Evolutionary conservation across 495 filamentous ascomycete species (phyloP).

Genomic region (Penicillium verhagenii): DNA sequence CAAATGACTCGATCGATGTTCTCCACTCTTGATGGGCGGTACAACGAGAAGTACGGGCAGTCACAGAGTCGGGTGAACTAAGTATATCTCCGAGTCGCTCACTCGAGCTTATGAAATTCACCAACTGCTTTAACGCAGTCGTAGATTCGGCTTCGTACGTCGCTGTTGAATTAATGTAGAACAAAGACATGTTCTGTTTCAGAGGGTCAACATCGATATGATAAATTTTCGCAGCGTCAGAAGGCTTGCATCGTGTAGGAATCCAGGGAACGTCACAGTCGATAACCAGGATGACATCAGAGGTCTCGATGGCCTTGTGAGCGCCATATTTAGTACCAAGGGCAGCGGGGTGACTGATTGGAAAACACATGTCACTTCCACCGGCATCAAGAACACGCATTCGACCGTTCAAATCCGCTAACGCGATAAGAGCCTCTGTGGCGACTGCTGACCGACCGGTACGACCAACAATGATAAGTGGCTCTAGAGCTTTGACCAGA

Average conservation of each 20-base stretch:
- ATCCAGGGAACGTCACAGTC: slow-evolving; percentile 85
- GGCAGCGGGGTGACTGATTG: slow-evolving; percentile 70
- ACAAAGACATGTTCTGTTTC: slow-evolving; percentile 83
- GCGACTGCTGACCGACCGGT: slow-evolving; percentile 71
- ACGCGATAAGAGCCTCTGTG: slow-evolving; percentile 66
- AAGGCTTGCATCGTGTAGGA: slow-evolving; percentile 58
- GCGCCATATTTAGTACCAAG: slow-evolving; percentile 75
- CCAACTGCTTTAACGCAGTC: slow-evolving; percentile 73
- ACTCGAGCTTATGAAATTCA: slow-evolving; percentile 44
- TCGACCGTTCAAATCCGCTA: slow-evolving; percentile 80
- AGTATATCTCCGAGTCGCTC: too few relatives aligned
- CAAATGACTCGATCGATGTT: slow-evolving; percentile 58
- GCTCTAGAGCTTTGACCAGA: slow-evolving; percentile 69
- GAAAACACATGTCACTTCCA: slow-evolving; percentile 95
- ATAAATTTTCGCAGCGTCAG: slow-evolving; percentile 60
- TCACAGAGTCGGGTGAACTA: too few relatives aligned
- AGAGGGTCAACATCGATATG: slow-evolving; percentile 86
- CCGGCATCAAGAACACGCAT: slow-evolving; percentile 85
- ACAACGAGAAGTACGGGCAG: too few relatives aligned
- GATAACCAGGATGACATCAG: slow-evolving; percentile 82
- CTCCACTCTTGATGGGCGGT: slow-evolving; percentile 46
- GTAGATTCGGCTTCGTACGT: slow-evolving; percentile 75
- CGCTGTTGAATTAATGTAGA: slow-evolving; percentile 71
- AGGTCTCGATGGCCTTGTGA: slow-evolving; percentile 71
- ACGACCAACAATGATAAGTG: slow-evolving; percentile 82